Evolutionary conservation across 768 basidiomycete species (phyloP).

Genomic region (Tulasnella sp.): DNA sequence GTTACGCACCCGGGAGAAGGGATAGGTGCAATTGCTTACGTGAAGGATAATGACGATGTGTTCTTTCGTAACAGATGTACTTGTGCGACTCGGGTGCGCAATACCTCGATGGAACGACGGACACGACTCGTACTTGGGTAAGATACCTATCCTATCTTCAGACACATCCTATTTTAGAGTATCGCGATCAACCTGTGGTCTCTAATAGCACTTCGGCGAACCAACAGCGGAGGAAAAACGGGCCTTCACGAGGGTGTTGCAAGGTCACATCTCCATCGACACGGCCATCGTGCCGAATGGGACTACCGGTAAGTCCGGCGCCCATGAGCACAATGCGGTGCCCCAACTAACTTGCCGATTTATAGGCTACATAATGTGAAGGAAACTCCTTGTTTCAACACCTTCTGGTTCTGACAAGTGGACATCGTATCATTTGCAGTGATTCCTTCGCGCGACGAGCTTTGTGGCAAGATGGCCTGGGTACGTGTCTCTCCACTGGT

Average conservation of each 20-base stretch:
- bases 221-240: slow-evolving; percentile 74
- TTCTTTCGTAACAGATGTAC: slow-evolving; percentile 36
- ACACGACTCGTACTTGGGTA: slow-evolving; percentile 84
- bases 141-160: slow-evolving; percentile 18
- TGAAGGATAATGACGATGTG: slow-evolving; percentile 19
- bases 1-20: not conserved
- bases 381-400: not conserved
- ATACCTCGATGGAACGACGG: slow-evolving; percentile 89
- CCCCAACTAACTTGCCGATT: no score
- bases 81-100: slow-evolving; percentile 86
- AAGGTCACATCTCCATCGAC: slow-evolving; percentile 87
- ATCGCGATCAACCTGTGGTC: not conserved
- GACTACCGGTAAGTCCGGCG: slow-evolving; percentile 25
- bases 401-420: no score
- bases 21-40: not conserved
- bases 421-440: slow-evolving; percentile 29
- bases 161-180: slow-evolving; percentile 15
- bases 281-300: slow-evolving; percentile 63
- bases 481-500: slow-evolving; percentile 26
- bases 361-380: slow-evolving; percentile 39
- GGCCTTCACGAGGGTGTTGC: slow-evolving; percentile 83
- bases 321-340: not conserved
- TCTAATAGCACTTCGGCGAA: slow-evolving; percentile 67
- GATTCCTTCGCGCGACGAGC: slow-evolving; percentile 70
- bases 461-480: slow-evolving; percentile 81